A percentile compares a stretch with the other conserved stretches of the same genome.
Evolutionary conservation across 441 rosid species (phyloP).

Genomic region (Erodium trifolium): DNA sequence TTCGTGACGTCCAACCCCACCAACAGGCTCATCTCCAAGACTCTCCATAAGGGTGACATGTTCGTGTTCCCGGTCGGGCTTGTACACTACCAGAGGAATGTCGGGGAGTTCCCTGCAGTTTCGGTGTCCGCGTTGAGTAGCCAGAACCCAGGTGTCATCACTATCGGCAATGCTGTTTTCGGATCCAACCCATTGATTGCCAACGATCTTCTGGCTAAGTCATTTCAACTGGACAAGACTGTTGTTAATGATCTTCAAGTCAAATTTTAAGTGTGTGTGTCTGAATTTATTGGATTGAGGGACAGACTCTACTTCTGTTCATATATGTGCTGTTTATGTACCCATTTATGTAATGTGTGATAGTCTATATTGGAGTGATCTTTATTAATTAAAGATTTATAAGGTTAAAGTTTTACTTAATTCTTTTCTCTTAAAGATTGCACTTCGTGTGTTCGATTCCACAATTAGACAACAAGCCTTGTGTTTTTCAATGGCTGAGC

Average conservation of each 20-base stretch:
- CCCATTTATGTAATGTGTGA: too few species aligned
- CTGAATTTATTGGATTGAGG: too few species aligned
- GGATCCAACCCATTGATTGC: not conserved
- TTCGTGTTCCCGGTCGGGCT: constrained; percentile 17
- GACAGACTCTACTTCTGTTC: too few species aligned
- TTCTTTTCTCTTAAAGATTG: too few species aligned
- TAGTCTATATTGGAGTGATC: too few species aligned
- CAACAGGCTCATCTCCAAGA: not conserved
- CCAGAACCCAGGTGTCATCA: not conserved
- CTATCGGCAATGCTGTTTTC: not conserved
- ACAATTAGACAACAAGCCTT: too few species aligned
- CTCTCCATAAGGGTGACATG: constrained; percentile 14
- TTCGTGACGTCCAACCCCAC: constrained; percentile 10
- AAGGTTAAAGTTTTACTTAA: too few species aligned
- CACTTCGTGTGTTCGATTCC: too few species aligned
- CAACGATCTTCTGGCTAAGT: not conserved
- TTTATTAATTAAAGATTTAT: too few species aligned
- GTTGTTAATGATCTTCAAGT: not conserved
- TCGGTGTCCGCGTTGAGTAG: not conserved
- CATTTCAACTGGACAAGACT: not conserved
- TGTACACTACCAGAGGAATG: not conserved
- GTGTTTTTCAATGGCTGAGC: too few species aligned
- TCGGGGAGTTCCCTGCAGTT: not conserved
- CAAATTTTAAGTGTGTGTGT: not conserved
- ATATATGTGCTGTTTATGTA: too few species aligned